Conservation (phyloP, 805 yeast species). For the Ogataea populi-albae region DNA sequence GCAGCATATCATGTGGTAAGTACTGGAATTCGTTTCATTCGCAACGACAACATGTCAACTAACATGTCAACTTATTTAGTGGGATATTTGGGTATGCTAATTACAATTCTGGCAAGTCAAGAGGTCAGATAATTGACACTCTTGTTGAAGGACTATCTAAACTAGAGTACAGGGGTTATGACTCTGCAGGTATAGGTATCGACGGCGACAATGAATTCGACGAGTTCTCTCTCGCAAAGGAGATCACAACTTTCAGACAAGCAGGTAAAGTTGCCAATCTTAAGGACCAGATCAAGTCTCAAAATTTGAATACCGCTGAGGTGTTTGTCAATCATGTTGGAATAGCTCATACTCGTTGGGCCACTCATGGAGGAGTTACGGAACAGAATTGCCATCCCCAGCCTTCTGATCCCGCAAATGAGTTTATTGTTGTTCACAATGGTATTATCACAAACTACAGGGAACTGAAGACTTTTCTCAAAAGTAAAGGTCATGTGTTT, state of each 20-base stretch:
- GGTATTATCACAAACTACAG: slow-evolving; percentile 97
- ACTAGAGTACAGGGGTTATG: slow-evolving; percentile 97
- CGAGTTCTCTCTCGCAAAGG: slow-evolving; percentile 42
- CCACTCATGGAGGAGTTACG: slow-evolving; percentile 96
- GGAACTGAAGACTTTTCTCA: slow-evolving; percentile 80
- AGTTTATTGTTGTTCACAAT: slow-evolving; percentile 92
- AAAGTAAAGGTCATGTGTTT: slow-evolving; percentile 75
- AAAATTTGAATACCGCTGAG: slow-evolving; percentile 54
- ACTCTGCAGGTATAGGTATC: slow-evolving; percentile 93
- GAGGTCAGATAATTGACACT: slow-evolving; percentile 90
- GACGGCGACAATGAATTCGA: slow-evolving; percentile 68
- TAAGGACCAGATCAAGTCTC: slow-evolving; percentile 55
- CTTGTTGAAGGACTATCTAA: slow-evolving; percentile 81
- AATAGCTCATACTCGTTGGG: slow-evolving; percentile 99
- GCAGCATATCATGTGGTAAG: slow-evolving; percentile 14
- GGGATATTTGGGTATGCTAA: slow-evolving; percentile 98
- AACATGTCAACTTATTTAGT: slow-evolving; percentile 46
- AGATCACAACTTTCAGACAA: slow-evolving; percentile 72
- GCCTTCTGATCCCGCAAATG: slow-evolving; percentile 76
- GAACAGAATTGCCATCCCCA: slow-evolving; percentile 93
- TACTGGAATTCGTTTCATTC: neutral
- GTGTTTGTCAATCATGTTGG: slow-evolving; percentile 85
- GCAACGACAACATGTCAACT: neutral
- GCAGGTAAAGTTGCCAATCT: slow-evolving; percentile 89
- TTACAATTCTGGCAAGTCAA: slow-evolving; percentile 83